Evolutionary conservation across 108 stramenopile species (phyloP), one percentile per base, ranked within the genome.

Genomic region (Conticribra guillardii): DNA sequence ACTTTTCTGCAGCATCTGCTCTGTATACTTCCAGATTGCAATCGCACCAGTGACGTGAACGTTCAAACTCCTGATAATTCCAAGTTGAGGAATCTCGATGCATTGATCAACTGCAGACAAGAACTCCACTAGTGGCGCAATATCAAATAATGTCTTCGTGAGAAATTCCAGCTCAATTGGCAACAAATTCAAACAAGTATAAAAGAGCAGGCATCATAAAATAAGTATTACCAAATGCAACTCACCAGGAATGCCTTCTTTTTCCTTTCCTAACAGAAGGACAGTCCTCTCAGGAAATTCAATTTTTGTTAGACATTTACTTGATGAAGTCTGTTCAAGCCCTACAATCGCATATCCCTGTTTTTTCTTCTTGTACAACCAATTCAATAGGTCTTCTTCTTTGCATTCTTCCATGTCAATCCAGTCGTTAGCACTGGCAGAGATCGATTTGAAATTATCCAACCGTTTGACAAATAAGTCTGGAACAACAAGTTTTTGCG

Each of bases 61-160:
- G 61, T 99, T 99, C 28, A 99, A 74, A 27, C 89, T 91, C 5
- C 98, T 82, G 60, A 91, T 94, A 57, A 99, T 95, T 16, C 98
- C 98, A 26, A 95, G 80, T 71, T 99, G 98, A 15, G 98, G 98
- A 62, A 99, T 96, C 73, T 99, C 97, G 37, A 96, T 87, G 69
- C 96, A 96, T n/a, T 85, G 64, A 60, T 99, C 98, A 30, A 97
- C 91, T 31, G 88, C 82, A 21, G 93, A 83, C 17, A 99, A 75
- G 51, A 90, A 91, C 31, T 95, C 84, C 0, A 96, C 89, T 0
- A 97, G 97, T 4, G 97, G 86, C 3, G 97, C 34, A n/a, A 4
- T 17, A n/a, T 26, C 17, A n/a, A 59, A 4, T 4, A 21, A 21
- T 8, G 34, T 4, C 7, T 24, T 53, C 2, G 21, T 24, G 19